Percentiles rank a stretch among this genome's conserved stretches.
These are phyloP conservation scores for Rosa rugosa DNA, from an alignment of 306 rosid species.

Conservation along the genomic window DNA sequence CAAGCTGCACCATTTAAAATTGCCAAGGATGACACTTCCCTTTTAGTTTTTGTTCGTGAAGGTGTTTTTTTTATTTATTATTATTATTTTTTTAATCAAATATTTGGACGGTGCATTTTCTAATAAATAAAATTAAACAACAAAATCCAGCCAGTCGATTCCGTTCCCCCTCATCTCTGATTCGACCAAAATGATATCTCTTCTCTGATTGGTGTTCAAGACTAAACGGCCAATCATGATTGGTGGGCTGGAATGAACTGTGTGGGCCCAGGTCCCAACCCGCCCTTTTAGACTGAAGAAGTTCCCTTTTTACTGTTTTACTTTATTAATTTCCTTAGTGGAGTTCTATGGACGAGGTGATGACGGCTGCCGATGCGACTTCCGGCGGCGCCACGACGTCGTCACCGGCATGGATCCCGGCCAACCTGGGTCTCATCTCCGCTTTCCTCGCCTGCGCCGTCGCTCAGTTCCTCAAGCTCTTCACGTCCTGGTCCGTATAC, in stretches of 20 bases:
- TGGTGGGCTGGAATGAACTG: background rate
- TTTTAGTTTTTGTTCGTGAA: too few species aligned
- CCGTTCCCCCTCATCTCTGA: background rate
- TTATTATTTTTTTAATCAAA: too few species aligned
- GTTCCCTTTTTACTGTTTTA: background rate
- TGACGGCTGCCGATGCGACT: conserved; percentile 52
- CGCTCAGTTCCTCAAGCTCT: conserved; percentile 95
- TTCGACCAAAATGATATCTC: background rate
- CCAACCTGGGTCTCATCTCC: conserved; percentile 58
- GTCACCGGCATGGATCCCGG: conserved; percentile 30
- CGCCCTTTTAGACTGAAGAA: background rate
- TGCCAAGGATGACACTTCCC: too few species aligned
- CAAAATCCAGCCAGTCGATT: background rate
- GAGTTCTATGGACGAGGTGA: conserved; percentile 45
- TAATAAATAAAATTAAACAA: background rate
- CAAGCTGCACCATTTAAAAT: too few species aligned
- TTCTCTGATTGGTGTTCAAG: background rate
- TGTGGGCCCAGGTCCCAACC: background rate
- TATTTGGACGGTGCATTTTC: background rate
- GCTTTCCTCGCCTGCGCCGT: conserved; percentile 69
- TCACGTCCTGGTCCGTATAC: conserved; percentile 74
- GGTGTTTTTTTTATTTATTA: too few species aligned
- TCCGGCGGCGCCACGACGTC: conserved; percentile 32
- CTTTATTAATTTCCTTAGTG: background rate
- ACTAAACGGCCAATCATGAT: background rate